Base-by-base conservation (phyloP, 768 basidiomycete genomes). In the Pleurotus platypus region DNA sequence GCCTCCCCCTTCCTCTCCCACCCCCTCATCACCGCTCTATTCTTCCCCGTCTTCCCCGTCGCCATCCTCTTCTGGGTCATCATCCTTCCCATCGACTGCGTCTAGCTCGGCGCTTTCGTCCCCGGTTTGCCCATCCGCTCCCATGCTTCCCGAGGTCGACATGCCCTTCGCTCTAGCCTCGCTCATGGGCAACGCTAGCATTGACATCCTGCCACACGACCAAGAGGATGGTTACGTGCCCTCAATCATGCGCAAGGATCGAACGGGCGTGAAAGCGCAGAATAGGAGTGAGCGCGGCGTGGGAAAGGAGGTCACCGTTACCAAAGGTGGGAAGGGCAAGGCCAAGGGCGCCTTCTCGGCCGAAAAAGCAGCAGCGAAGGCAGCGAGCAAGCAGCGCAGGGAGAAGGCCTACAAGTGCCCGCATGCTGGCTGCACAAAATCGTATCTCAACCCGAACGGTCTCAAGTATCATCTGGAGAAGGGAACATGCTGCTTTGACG, bases 401-500 rank as follows among this genome's bases (percentile, higher is more conserved):
- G 78, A 78, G 64, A 82, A 79, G 68, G 63, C 67, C 51, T 80
- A 70, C 68, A 75, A 71, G 57, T 84, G 80, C 65, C 78, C 78
- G 73, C 74, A 69, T 59, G 66, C 73, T 1, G 81, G 81, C 4
- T 85, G 84, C 62, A 77, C 78, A 18, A 87, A 84, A 78, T 69
- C 79, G 26, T 88, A 88, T 63, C 76, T 85, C 42, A 86, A 85
- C 66, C 78, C 83, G 6, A 87, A 86, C 60, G 86, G 87, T 8
- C 71, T 87, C 46, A 84, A 84, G 65, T 86, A 88, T 62, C 86
- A 87, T 61, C 68, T 84, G 50, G 81, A 84, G 62, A 86, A 84
- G 63, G 86, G 86, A 9, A 85, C 81, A 2, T 87, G 87, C 66
- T 77, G 73, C 57, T 70, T 78, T 39, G 77, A 75, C 61, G 40